phyloP scores from a whole-genome alignment of 2,329 filamentous ascomycete species.

The Arthrobotrys pseudoclavata region DNA sequence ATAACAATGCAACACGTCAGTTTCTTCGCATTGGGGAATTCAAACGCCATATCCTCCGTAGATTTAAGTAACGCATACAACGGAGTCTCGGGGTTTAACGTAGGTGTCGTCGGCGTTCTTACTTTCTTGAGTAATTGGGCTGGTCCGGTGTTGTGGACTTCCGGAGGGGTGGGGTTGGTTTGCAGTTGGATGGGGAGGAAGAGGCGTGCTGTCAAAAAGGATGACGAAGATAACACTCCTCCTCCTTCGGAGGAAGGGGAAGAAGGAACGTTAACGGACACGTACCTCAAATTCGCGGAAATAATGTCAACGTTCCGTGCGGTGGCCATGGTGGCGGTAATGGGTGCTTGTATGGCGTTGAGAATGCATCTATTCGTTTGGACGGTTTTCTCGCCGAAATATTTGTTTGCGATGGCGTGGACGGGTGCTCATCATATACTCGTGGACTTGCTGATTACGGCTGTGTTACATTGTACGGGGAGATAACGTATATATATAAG shows the following conservation, averaged over 20 bases:
- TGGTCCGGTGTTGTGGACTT: conserved; percentile 87
- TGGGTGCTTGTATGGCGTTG: conserved; percentile 87
- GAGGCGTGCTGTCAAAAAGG: background rate
- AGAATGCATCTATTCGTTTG: conserved; percentile 95
- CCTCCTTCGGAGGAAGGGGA: background rate
- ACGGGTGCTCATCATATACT: conserved; percentile 82
- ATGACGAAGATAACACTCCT: background rate
- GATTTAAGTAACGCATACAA: conserved; percentile 97
- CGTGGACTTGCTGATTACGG: conserved; percentile 76
- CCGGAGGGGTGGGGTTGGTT: conserved; percentile 74
- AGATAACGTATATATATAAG: background rate
- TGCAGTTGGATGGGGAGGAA: conserved; percentile 57
- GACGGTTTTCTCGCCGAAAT: conserved; percentile 99
- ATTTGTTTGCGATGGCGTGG: conserved; percentile 93
- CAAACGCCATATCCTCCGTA: conserved; percentile 95
- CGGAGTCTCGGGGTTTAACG: conserved; percentile 83
- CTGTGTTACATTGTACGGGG: conserved; percentile 70
- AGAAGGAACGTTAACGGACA: conserved; percentile 21
- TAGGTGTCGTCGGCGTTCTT: conserved; percentile 82
- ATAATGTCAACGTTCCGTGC: conserved; percentile 79
- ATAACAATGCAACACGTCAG: conserved; percentile 83
- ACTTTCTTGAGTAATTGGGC: conserved; percentile 94
- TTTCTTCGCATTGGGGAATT: conserved; percentile 92
- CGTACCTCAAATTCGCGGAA: conserved; percentile 48
- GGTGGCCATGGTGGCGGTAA: conserved; percentile 77